Conservation (phyloP, 768 basidiomycete species). For the Clavulina sp. region DNA sequence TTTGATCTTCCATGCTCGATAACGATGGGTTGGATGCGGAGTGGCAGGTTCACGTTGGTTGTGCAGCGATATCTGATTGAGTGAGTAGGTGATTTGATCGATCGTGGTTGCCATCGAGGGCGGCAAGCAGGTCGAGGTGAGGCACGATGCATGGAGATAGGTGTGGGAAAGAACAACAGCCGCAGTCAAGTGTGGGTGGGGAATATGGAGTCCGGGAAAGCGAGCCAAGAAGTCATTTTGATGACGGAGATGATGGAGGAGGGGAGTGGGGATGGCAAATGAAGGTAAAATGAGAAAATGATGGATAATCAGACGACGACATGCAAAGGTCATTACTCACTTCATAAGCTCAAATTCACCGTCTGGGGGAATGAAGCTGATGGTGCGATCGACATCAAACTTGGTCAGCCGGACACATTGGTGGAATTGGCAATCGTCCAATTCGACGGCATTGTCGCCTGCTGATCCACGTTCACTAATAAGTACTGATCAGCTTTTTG, state of each 20-base stretch:
- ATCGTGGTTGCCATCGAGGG: too few relatives aligned
- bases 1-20: conserved; percentile 83
- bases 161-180: too few relatives aligned
- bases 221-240: too few relatives aligned
- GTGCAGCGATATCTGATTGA: conserved; percentile 75
- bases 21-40: conserved; percentile 77
- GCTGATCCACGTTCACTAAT: conserved; percentile 6
- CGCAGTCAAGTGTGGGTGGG: too few relatives aligned
- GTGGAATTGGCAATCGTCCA: conserved; percentile 97
- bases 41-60: conserved; percentile 85
- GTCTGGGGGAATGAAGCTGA: conserved; percentile 95
- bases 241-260: background rate
- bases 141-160: too few relatives aligned
- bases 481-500: background rate
- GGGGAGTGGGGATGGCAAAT: background rate
- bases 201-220: too few relatives aligned
- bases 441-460: conserved; percentile 54
- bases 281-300: background rate
- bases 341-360: conserved; percentile 98
- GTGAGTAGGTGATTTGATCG: too few relatives aligned
- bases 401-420: conserved; percentile 92
- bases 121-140: too few relatives aligned
- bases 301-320: background rate
- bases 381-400: conserved; percentile 84
- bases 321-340: too few relatives aligned